A percentile compares a stretch with the other conserved stretches of the same genome.
Evolutionary conservation across 805 yeast genomes (phyloP).

Genomic region (Kockiozyma suomiensis): DNA sequence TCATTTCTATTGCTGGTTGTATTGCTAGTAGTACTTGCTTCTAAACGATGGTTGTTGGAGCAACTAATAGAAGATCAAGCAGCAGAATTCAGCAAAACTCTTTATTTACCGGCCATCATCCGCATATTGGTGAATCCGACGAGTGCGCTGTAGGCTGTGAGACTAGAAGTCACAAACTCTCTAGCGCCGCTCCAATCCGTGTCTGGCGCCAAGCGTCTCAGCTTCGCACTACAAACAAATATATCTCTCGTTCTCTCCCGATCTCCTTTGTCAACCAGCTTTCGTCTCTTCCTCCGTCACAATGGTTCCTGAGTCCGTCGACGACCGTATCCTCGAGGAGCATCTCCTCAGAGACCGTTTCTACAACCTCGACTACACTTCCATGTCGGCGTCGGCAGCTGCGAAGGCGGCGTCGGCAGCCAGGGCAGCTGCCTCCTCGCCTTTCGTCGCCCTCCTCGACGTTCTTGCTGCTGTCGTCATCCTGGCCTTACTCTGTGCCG

Average conservation of each 20-base stretch:
- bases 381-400: conserved; percentile 20
- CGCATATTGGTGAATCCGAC: too few relatives aligned
- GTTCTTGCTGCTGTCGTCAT: not conserved
- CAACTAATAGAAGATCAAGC: too few relatives aligned
- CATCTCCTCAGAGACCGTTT: conserved; percentile 31
- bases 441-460: conserved; percentile 8
- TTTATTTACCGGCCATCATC: too few relatives aligned
- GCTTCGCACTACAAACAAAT: not conserved
- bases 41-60: too few relatives aligned
- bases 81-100: too few relatives aligned
- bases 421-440: conserved; percentile 4
- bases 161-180: too few relatives aligned
- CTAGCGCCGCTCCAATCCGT: too few relatives aligned
- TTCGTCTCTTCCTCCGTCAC: not conserved
- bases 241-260: not conserved
- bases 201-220: too few relatives aligned
- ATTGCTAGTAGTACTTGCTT: not conserved
- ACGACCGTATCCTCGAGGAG: conserved; percentile 33
- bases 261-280: not conserved
- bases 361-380: conserved; percentile 28
- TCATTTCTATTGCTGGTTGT: too few relatives aligned
- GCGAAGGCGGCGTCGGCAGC: conserved; percentile 16
- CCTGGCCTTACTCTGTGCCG: conserved; percentile 6
- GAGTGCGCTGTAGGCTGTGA: too few relatives aligned
- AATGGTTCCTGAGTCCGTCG: conserved; percentile 34